phyloP scores from a whole-genome alignment of 805 yeast genomes.

The Zygosaccharomyces lentus region DNA sequence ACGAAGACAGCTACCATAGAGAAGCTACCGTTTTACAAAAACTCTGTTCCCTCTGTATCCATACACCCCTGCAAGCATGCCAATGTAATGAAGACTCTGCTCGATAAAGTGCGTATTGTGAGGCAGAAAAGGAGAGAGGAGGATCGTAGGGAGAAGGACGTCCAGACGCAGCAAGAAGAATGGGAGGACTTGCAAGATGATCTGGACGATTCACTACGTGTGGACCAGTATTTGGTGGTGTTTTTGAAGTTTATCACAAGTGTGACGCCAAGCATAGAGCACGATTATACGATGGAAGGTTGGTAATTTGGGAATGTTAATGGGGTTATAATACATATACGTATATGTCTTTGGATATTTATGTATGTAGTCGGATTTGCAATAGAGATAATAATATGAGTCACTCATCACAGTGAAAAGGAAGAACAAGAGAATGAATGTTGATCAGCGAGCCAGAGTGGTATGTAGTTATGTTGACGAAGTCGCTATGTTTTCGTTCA shows the following conservation, averaged over 20 bases:
- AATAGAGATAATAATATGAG: not conserved
- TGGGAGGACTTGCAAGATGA: constrained; percentile 52
- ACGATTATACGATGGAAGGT: constrained; percentile 98
- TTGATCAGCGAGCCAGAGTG: constrained; percentile 34
- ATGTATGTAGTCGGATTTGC: constrained; percentile 5
- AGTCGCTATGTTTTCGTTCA: not conserved
- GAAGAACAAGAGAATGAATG: constrained; percentile 19
- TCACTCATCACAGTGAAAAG: not conserved
- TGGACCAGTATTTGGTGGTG: constrained; percentile 84
- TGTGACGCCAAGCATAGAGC: constrained; percentile 96
- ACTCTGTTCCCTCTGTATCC: constrained; percentile 63
- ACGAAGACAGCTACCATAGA: constrained; percentile 97
- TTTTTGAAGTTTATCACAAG: constrained; percentile 93
- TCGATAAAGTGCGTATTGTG: constrained; percentile 65
- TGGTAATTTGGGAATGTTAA: constrained; percentile 37
- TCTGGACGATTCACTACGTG: constrained; percentile 55
- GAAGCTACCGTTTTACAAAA: constrained; percentile 75
- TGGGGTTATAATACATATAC: constrained; percentile 5
- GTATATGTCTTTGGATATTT: not conserved
- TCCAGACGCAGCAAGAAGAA: constrained; percentile 43
- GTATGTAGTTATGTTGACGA: constrained; percentile 20
- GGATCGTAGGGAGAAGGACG: constrained; percentile 4
- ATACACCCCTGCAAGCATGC: constrained; percentile 97
- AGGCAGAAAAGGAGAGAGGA: constrained; percentile 41
- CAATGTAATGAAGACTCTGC: constrained; percentile 83